Base-by-base conservation (phyloP, 345 rosid species). In the Limnanthes douglasii region DNA sequence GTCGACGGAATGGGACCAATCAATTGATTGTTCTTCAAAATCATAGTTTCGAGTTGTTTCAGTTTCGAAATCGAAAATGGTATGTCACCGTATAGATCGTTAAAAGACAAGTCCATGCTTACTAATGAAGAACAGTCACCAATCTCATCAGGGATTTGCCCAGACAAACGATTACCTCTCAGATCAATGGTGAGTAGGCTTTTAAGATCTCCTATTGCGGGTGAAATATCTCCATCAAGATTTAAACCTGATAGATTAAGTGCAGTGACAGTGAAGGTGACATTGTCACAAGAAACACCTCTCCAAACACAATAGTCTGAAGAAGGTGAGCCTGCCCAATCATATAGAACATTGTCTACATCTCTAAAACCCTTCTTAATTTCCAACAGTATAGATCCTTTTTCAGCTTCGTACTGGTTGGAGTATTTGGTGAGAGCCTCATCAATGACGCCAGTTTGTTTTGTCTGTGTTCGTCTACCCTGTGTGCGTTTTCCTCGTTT, bases 101-200 rank as follows among this genome's bases (percentile, higher is more conserved):
- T 90, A 34, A 77, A 70, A 0, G 98, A 84, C 48, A 90, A 54
- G 56, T 90, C 96, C 69, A 95, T 84, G 64, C 57, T 70, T 53
- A 47, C 51, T 39, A 90, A 44, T 24, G 88, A 72, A 15, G 85
- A 68, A 49, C 96, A 90, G 52, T 80, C 93, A 31, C 96, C 98
- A 41, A 90, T 84, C 68, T 90, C 98, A 44, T 80, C 96, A 17
- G 96, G 98, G 27, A 90, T 90, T 58, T 90, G 98, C 11, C 98
- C 96, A 2, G 86, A 66, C 13, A 84, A 72, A 31, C 47, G 72
- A 56, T 90, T 90, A 22, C 77, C 78, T 43, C 62, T 63, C 5
- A 90, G 75, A 59, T 80, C 96, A 43, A 90, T 57, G 21, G 77
- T 59, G 6, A 59, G 39, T 11, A 90, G 62, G 54, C 61, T 69